These are phyloP conservation scores for Zalerion maritima DNA, from an alignment of 495 filamentous ascomycete species.

Conservation along the genomic window DNA sequence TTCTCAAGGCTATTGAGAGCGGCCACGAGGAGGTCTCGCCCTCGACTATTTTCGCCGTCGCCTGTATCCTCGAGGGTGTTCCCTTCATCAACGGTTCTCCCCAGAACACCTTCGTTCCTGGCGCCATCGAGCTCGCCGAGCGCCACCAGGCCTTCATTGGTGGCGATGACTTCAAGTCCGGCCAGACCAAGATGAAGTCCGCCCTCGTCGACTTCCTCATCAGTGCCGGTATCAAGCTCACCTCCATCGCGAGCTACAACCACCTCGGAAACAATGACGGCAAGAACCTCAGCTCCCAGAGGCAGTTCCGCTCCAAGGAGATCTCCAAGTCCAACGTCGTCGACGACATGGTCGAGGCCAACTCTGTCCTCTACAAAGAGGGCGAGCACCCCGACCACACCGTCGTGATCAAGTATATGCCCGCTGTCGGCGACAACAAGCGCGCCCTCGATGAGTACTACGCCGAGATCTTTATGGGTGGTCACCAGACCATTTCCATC, in stretches of 20 bases:
- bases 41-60: conserved; percentile 91
- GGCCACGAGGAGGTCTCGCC: conserved; percentile 84
- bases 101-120: conserved; percentile 97
- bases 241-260: conserved; percentile 98
- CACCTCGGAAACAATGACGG: conserved; percentile 99
- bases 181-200: conserved; percentile 99
- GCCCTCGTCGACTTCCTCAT: conserved; percentile 97
- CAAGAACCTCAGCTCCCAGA: conserved; percentile 93
- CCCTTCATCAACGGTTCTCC: conserved; percentile 99
- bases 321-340: conserved; percentile 98
- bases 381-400: conserved; percentile 83
- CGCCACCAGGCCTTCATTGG: conserved; percentile 81
- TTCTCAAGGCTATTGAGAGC: conserved; percentile 69
- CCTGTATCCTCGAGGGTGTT: conserved; percentile 72
- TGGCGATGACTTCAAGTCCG: conserved; percentile 99
- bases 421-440: conserved; percentile 97
- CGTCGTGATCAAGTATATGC: conserved; percentile 98
- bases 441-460: conserved; percentile 98
- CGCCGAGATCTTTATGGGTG: conserved; percentile 97
- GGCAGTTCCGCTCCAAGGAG: conserved; percentile 98
- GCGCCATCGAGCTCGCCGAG: conserved; percentile 82
- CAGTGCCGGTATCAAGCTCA: conserved; percentile 97
- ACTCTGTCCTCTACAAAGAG: conserved; percentile 72
- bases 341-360: conserved; percentile 97
- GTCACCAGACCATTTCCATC: conserved; percentile 92